phyloP scores from a whole-genome alignment of 192 early-diverging fungal species.

The Backusella westeae region DNA sequence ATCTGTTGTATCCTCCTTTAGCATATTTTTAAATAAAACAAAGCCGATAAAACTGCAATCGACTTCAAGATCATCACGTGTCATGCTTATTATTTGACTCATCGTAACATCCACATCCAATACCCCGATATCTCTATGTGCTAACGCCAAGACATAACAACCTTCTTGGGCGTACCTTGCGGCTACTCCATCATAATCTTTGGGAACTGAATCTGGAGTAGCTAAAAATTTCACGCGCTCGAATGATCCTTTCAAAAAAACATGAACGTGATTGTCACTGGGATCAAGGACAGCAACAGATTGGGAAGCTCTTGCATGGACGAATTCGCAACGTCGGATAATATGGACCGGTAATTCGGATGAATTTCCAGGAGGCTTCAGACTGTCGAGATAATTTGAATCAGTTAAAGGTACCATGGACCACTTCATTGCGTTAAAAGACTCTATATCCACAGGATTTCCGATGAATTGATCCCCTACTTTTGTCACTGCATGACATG shows the following conservation, averaged over 20 bases:
- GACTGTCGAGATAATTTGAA: constrained; percentile 46
- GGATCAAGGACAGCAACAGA: constrained; percentile 64
- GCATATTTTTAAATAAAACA: constrained; percentile 73
- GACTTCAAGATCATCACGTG: constrained; percentile 63
- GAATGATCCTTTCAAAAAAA: constrained; percentile 80
- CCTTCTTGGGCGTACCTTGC: constrained; percentile 65
- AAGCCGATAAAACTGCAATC: constrained; percentile 56
- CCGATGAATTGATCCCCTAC: constrained; percentile 61
- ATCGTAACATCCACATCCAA: constrained; percentile 38
- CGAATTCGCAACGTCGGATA: constrained; percentile 75
- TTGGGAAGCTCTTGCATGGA: constrained; percentile 75
- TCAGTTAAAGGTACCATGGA: constrained; percentile 26
- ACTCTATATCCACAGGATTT: constrained; percentile 78
- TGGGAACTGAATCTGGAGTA: constrained; percentile 44
- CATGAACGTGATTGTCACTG: constrained; percentile 48
- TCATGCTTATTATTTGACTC: constrained; percentile 32
- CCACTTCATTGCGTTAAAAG: constrained; percentile 66
- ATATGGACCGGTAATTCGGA: constrained; percentile 44
- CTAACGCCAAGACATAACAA: constrained; percentile 76
- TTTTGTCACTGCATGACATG: constrained; percentile 66
- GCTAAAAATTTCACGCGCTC: constrained; percentile 62
- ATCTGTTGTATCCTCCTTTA: constrained; percentile 67
- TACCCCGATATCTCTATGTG: constrained; percentile 58
- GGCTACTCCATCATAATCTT: constrained; percentile 53
- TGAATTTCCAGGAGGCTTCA: constrained; percentile 35